Base-by-base conservation (phyloP, 805 yeast genomes). In the Candida suzukii region DNA sequence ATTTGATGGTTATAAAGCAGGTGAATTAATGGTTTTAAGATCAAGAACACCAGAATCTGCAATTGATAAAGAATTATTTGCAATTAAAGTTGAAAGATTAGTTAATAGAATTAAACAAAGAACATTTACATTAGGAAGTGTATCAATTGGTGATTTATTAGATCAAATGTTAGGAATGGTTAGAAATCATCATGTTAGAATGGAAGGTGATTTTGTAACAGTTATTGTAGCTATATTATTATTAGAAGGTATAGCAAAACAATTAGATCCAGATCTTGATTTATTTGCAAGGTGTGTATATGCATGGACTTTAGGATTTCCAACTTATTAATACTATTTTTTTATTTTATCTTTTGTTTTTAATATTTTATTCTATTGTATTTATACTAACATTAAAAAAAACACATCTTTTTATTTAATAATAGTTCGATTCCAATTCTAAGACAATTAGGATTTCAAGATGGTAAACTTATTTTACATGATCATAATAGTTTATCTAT, bases 161-260 rank as follows among this genome's bases (percentile, higher is more conserved):
- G 93, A 88, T 50, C 83, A 80, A 54, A 90, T 91, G 71, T 70
- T 93, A 44, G 70, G 80, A 3, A 88, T 93, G 97, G 98, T 93
- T 17, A 70, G 98, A 46, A 67, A 70, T 11, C 99, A 93, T 60
- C 99, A 93, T 61, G 99, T 93, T 19, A 73, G 96, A 56, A 85
- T 93, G 95, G 99, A 93, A 57, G 95, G 95, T 7, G 99, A 93
- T 61, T 93, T 93, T 56, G 80, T 93, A 34, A 88, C 95, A 25
- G 96, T 93, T 20, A 83, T 93, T n/a, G 88, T 93, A 26, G 96
- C 98, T 1, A 88, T 93, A 20, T 64, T 93, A 41, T 68, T 93
- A 41, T 66, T 93, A 43, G 99, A 93, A 61, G 99, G 99, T 11
- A 84, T 93, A 41, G 98, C 99, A 18, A 73, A 98, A 56, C 95